Evolutionary conservation across 768 basidiomycete genomes (phyloP).

Genomic region (Clavulina sp.): DNA sequence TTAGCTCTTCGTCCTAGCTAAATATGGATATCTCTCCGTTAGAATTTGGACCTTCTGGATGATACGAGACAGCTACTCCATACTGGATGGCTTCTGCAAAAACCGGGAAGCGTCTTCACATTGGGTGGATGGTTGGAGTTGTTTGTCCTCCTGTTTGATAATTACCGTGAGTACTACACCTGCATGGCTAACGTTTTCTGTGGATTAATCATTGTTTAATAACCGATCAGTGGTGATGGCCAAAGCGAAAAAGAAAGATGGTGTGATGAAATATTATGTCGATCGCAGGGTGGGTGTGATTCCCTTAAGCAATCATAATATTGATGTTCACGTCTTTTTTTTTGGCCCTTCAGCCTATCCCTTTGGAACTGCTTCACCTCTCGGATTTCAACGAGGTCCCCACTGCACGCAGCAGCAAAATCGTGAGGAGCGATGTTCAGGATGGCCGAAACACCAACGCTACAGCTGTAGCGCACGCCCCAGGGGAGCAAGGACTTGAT

Average conservation of each 20-base stretch:
- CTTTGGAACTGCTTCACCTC: constrained; percentile 77
- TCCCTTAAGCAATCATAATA: too few relatives aligned
- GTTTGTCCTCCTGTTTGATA: constrained; percentile 82
- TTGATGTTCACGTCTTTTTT: too few relatives aligned
- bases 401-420: constrained; percentile 52
- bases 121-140: constrained; percentile 86
- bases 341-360: constrained; percentile 54
- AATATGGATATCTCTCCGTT: neutral
- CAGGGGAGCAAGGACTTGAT: constrained; percentile 13
- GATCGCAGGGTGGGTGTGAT: constrained; percentile 48
- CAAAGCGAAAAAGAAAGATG: constrained; percentile 64
- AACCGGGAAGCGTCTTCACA: constrained; percentile 75
- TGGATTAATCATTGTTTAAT: neutral
- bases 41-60: constrained; percentile 81
- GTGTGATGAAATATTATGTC: constrained; percentile 56
- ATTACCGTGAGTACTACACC: constrained; percentile 51
- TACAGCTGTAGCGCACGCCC: constrained; percentile 14
- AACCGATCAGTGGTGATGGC: constrained; percentile 89
- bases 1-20: too few relatives aligned
- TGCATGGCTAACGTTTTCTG: neutral
- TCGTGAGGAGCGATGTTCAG: constrained; percentile 49
- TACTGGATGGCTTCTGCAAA: constrained; percentile 63
- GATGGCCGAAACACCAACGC: constrained; percentile 23
- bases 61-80: constrained; percentile 70
- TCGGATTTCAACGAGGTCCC: constrained; percentile 70